Evolutionary conservation across 805 yeast species (phyloP).

Genomic region (Spathaspora girioi): DNA sequence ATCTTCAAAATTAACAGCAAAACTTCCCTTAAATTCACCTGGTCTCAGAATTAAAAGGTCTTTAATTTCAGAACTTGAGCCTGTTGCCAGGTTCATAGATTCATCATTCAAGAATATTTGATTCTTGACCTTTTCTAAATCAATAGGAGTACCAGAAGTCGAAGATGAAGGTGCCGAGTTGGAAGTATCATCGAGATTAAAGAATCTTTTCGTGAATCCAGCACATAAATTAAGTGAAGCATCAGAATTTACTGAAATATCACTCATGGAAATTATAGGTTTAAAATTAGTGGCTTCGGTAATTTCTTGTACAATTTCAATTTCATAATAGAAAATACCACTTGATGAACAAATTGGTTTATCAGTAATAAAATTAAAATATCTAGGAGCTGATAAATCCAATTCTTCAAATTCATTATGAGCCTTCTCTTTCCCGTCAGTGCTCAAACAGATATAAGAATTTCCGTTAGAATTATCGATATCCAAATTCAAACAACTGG

Average conservation of each 20-base stretch:
- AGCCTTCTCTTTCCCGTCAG: conserved; percentile 2
- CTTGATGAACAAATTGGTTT: conserved; percentile 27
- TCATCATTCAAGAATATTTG: conserved; percentile 19
- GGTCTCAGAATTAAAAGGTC: conserved; percentile 29
- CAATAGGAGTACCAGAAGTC: conserved; percentile 14
- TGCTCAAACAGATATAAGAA: conserved; percentile 23
- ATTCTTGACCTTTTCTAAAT: conserved; percentile 26
- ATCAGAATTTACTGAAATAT: conserved; percentile 29
- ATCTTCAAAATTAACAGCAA: conserved; percentile 39
- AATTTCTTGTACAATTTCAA: conserved; percentile 31
- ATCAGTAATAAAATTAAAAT: conserved; percentile 36
- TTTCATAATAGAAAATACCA: conserved; percentile 41
- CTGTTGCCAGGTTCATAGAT: neutral
- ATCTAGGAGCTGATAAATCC: conserved; percentile 10
- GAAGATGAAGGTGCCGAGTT: neutral
- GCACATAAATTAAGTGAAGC: conserved; percentile 28
- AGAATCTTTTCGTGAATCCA: conserved; percentile 29
- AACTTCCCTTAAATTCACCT: conserved; percentile 39
- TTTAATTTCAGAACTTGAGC: conserved; percentile 13
- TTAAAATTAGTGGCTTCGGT: conserved; percentile 27
- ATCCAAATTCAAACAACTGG: conserved; percentile 20
- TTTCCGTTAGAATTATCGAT: conserved; percentile 25
- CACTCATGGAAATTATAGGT: conserved; percentile 32
- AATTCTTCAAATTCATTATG: conserved; percentile 3
- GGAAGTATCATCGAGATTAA: conserved; percentile 18